Evolutionary conservation across 2,329 filamentous ascomycete genomes (phyloP).

Genomic region (Penicillium thymicola): DNA sequence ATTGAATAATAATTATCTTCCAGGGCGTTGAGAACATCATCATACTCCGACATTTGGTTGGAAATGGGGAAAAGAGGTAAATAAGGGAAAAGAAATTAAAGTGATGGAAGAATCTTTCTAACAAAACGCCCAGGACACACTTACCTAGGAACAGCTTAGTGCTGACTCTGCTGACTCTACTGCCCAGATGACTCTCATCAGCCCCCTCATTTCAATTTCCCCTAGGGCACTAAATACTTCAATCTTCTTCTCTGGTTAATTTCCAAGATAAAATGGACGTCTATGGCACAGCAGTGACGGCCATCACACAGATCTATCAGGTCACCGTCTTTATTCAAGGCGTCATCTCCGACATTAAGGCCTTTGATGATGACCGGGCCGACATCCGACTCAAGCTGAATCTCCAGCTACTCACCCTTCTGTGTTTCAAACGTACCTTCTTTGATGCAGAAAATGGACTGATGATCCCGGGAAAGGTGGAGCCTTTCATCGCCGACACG

Average conservation of each 20-base stretch:
- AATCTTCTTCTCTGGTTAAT: background rate
- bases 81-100: too few relatives aligned
- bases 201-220: background rate
- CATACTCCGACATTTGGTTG: slow-evolving; percentile 8
- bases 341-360: slow-evolving; percentile 28
- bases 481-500: slow-evolving; percentile 18
- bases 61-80: background rate
- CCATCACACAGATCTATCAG: slow-evolving; percentile 26
- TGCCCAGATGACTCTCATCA: too few relatives aligned
- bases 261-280: slow-evolving; percentile 21
- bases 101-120: too few relatives aligned
- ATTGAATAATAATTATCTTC: slow-evolving; percentile 8
- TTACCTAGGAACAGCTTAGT: background rate
- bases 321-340: slow-evolving; percentile 32
- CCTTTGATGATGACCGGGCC: slow-evolving; percentile 26
- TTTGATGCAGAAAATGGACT: slow-evolving; percentile 25
- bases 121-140: too few relatives aligned
- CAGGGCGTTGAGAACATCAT: slow-evolving; percentile 9
- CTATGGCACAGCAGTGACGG: slow-evolving; percentile 28
- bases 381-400: slow-evolving; percentile 25
- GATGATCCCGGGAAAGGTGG: slow-evolving; percentile 22
- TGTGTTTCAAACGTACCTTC: slow-evolving; percentile 23
- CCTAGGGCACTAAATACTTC: too few relatives aligned
- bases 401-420: slow-evolving; percentile 24
- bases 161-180: background rate